These are phyloP conservation scores for Schwanniomyces etchellsii DNA, from an alignment of 1,139 yeast genomes.

Conservation along the genomic window DNA sequence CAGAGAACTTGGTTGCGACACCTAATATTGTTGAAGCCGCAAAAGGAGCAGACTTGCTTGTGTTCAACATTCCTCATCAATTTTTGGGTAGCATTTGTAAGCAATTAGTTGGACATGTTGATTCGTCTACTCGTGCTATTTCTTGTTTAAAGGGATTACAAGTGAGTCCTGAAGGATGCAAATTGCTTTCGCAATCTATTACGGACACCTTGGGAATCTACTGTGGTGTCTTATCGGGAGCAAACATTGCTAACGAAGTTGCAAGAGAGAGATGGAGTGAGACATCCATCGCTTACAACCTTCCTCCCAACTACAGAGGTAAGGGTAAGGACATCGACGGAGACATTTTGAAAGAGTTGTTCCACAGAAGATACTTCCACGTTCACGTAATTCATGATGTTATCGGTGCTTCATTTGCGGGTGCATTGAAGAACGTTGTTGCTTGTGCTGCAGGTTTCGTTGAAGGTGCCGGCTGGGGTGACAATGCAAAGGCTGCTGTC, in stretches of 20 bases:
- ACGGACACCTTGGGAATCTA: conserved; percentile 72
- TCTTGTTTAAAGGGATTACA: conserved; percentile 93
- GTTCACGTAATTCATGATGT: conserved; percentile 85
- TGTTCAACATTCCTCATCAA: conserved; percentile 94
- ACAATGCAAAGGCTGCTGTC: conserved; percentile 92
- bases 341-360: conserved; percentile 59
- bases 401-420: conserved; percentile 90
- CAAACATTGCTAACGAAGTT: conserved; percentile 91
- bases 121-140: conserved; percentile 69
- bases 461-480: conserved; percentile 97
- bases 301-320: conserved; percentile 68
- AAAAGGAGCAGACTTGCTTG: conserved; percentile 69
- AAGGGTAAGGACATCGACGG: conserved; percentile 70
- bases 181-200: conserved; percentile 69
- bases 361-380: conserved; percentile 96
- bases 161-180: conserved; percentile 74
- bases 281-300: conserved; percentile 84
- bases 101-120: conserved; percentile 71
- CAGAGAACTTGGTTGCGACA: conserved; percentile 74
- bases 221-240: conserved; percentile 95
- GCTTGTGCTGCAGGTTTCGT: conserved; percentile 94
- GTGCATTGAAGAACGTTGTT: conserved; percentile 90
- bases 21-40: conserved; percentile 76
- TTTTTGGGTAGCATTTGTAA: conserved; percentile 68
- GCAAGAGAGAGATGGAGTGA: conserved; percentile 93